Evolutionary conservation across 306 rosid species (phyloP).

Genomic region (Cucurbita moschata): DNA sequence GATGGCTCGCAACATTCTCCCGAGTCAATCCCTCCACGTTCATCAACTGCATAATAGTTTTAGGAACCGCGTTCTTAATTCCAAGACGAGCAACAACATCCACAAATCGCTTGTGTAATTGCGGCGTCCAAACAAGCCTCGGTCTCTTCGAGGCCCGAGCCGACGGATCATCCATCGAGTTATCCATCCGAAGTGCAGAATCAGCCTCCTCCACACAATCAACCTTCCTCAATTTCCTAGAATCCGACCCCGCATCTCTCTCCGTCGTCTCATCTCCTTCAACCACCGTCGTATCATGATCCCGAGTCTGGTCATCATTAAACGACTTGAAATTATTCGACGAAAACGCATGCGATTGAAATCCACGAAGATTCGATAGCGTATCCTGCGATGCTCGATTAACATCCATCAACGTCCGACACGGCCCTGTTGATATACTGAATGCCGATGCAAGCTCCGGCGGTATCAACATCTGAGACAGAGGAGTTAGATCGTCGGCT

Average conservation of each 20-base stretch:
- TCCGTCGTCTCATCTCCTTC: slow-evolving; percentile 31
- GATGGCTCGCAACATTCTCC: slow-evolving; percentile 88
- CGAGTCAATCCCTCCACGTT: slow-evolving; percentile 92
- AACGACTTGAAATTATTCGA: slow-evolving; percentile 28
- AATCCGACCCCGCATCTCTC: slow-evolving; percentile 43
- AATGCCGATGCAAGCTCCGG: slow-evolving; percentile 80
- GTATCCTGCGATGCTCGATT: slow-evolving; percentile 74
- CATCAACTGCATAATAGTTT: slow-evolving; percentile 93
- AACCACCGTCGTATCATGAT: slow-evolving; percentile 26
- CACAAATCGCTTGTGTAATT: slow-evolving; percentile 79
- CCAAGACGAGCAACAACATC: slow-evolving; percentile 88
- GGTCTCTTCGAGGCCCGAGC: slow-evolving; percentile 52
- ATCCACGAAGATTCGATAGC: slow-evolving; percentile 42
- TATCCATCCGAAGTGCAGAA: slow-evolving; percentile 36
- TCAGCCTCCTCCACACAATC: slow-evolving; percentile 63
- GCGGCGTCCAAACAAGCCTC: slow-evolving; percentile 90
- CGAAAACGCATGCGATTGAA: slow-evolving; percentile 31
- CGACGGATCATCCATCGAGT: slow-evolving; percentile 30
- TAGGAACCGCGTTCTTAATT: slow-evolving; percentile 89
- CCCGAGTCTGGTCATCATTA: slow-evolving; percentile 10
- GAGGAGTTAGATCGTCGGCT: slow-evolving; percentile 55
- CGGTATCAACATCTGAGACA: slow-evolving; percentile 57
- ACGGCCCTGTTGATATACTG: slow-evolving; percentile 61
- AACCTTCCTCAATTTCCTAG: slow-evolving; percentile 39
- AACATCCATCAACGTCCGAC: slow-evolving; percentile 47